phyloP scores from a whole-genome alignment of 2,329 filamentous ascomycete genomes.

The Teratosphaeria pseudoeucalypti region DNA sequence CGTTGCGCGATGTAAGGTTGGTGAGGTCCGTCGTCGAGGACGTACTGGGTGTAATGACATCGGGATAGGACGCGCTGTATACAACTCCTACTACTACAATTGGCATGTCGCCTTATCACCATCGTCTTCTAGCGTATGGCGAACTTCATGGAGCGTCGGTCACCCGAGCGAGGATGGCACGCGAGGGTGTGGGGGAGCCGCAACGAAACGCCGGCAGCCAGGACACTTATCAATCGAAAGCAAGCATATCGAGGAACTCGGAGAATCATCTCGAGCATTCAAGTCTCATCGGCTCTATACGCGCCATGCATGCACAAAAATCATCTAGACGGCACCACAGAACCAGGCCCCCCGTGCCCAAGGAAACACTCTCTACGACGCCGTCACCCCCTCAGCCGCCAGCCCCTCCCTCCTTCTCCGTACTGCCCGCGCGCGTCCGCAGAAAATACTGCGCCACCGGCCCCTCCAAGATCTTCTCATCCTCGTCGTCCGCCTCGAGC shows the following conservation, averaged over 20 bases:
- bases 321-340: background rate
- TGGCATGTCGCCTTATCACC: background rate
- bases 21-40: too few species aligned
- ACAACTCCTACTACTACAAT: too few species aligned
- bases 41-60: too few species aligned
- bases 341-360: too few species aligned
- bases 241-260: background rate
- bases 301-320: background rate
- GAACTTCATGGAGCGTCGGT: background rate
- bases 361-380: background rate
- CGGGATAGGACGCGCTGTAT: too few species aligned
- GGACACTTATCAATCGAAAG: background rate
- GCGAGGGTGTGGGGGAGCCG: background rate
- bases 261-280: background rate
- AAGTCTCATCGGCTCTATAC: background rate
- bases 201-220: background rate
- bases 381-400: background rate
- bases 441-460: slow-evolving; percentile 45
- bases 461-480: slow-evolving; percentile 37
- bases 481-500: slow-evolving; percentile 27
- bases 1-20: too few species aligned
- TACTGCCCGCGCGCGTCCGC: slow-evolving; percentile 29
- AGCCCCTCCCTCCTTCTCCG: background rate
- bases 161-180: background rate
- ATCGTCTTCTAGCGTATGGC: background rate